These are phyloP conservation scores for Trichophyton mentagrophytes DNA, from an alignment of 2,329 filamentous ascomycete genomes.

Conservation along the genomic window DNA sequence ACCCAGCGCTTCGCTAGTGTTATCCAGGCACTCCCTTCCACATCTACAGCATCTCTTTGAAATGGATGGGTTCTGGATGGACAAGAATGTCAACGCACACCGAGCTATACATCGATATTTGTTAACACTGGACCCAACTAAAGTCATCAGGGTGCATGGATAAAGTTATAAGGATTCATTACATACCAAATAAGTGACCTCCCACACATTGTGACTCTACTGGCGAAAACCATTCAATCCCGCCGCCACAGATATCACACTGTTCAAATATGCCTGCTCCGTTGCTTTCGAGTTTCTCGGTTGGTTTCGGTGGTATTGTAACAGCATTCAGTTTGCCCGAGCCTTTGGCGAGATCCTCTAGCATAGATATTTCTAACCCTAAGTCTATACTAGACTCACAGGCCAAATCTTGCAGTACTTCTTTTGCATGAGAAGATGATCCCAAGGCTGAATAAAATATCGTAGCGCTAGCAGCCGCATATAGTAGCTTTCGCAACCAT, in stretches of 20 bases:
- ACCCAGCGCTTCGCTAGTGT: not conserved
- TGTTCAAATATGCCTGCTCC: conserved; percentile 29
- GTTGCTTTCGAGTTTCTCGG: conserved; percentile 15
- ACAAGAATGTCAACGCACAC: conserved; percentile 42
- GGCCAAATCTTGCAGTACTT: conserved; percentile 20
- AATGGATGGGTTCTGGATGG: conserved; percentile 42
- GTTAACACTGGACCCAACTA: conserved; percentile 2
- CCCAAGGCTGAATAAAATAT: conserved; percentile 19
- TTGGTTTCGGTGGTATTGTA: conserved; percentile 17
- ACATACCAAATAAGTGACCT: conserved; percentile 41
- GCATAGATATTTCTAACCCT: conserved; percentile 23
- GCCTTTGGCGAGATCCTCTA: conserved; percentile 5
- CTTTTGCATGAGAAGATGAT: conserved; percentile 18
- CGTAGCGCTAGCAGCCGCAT: conserved; percentile 26
- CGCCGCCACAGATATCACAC: conserved; percentile 41
- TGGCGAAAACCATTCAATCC: conserved; percentile 37
- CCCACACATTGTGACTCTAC: conserved; percentile 36
- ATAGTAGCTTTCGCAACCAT: conserved; percentile 23
- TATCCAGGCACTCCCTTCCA: conserved; percentile 28
- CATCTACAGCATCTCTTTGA: conserved; percentile 45
- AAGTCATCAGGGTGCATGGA: not conserved
- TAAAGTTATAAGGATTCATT: not conserved
- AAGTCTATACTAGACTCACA: conserved; percentile 20
- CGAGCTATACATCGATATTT: conserved; percentile 27
- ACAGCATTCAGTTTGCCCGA: not conserved